These are phyloP conservation scores for Candida stauntonica DNA, from an alignment of 805 yeast species.

Conservation along the genomic window DNA sequence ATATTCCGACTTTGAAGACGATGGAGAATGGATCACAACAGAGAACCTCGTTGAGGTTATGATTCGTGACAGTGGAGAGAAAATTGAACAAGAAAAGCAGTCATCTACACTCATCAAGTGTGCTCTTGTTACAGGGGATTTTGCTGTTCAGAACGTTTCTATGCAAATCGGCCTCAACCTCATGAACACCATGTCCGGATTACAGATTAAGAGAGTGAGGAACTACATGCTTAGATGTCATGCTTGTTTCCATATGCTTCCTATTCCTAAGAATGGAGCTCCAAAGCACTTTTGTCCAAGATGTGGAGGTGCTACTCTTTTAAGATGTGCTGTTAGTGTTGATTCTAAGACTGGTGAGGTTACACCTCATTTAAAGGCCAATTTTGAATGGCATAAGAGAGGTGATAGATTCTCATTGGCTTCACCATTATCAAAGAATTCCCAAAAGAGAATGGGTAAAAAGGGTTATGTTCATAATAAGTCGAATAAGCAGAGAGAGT, in stretches of 20 bases:
- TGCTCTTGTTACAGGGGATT: conserved; percentile 92
- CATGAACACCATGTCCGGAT: conserved; percentile 80
- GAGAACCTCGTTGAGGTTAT: conserved; percentile 73
- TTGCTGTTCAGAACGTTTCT: conserved; percentile 94
- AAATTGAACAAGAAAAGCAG: conserved; percentile 36
- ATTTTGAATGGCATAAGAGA: conserved; percentile 89
- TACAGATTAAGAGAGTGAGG: conserved; percentile 77
- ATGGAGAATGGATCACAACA: conserved; percentile 92
- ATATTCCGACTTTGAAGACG: conserved; percentile 59
- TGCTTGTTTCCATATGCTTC: conserved; percentile 85
- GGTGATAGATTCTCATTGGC: conserved; percentile 82
- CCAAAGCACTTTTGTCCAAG: conserved; percentile 88
- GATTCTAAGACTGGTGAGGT: conserved; percentile 74
- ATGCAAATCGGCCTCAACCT: conserved; percentile 85
- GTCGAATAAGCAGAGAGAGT: conserved; percentile 47
- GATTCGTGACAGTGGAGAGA: conserved; percentile 64
- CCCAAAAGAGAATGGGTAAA: conserved; percentile 68
- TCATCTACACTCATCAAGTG: conserved; percentile 45
- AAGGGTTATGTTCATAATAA: conserved; percentile 76
- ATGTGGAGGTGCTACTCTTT: conserved; percentile 90
- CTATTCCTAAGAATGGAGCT: conserved; percentile 70
- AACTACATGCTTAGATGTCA: conserved; percentile 96
- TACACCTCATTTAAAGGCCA: conserved; percentile 82
- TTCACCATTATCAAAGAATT: conserved; percentile 79
- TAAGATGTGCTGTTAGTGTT: conserved; percentile 88